These are phyloP conservation scores for Ramularia collo-cygni DNA, from an alignment of 2,329 filamentous ascomycete genomes.

Conservation along the genomic window DNA sequence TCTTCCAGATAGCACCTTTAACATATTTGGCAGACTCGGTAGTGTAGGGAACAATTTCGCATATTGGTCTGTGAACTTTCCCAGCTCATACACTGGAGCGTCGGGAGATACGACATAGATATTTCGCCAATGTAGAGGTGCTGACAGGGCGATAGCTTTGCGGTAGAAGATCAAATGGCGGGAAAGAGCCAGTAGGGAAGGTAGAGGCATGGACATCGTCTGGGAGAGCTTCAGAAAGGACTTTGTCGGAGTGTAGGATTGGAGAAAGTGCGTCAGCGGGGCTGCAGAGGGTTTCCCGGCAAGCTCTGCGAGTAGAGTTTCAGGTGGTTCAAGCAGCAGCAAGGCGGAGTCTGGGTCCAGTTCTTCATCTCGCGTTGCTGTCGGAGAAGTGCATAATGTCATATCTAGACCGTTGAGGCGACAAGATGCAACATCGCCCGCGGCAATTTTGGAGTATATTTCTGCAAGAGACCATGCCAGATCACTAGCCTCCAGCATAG, in stretches of 20 bases:
- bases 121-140: constrained; percentile 81
- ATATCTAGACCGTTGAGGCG: constrained; percentile 65
- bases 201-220: constrained; percentile 64
- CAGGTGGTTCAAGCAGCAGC: constrained; percentile 75
- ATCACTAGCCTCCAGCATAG: constrained; percentile 24
- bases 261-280: constrained; percentile 67
- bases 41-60: constrained; percentile 73
- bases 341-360: constrained; percentile 63
- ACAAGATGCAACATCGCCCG: constrained; percentile 19
- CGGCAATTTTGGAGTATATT: constrained; percentile 18
- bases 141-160: constrained; percentile 59
- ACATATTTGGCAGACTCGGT: constrained; percentile 75
- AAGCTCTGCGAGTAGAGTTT: constrained; percentile 65
- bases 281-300: constrained; percentile 66
- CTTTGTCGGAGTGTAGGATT: constrained; percentile 53
- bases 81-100: constrained; percentile 67
- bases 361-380: constrained; percentile 30
- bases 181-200: constrained; percentile 78
- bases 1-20: constrained; percentile 72
- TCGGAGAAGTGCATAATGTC: constrained; percentile 52
- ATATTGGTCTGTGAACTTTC: constrained; percentile 64
- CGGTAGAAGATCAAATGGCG: constrained; percentile 96
- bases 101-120: constrained; percentile 89
- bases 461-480: constrained; percentile 29
- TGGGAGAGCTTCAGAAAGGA: constrained; percentile 66